Evolutionary conservation across 2,329 filamentous ascomycete species (phyloP).

Genomic region (Fusarium aywerte): DNA sequence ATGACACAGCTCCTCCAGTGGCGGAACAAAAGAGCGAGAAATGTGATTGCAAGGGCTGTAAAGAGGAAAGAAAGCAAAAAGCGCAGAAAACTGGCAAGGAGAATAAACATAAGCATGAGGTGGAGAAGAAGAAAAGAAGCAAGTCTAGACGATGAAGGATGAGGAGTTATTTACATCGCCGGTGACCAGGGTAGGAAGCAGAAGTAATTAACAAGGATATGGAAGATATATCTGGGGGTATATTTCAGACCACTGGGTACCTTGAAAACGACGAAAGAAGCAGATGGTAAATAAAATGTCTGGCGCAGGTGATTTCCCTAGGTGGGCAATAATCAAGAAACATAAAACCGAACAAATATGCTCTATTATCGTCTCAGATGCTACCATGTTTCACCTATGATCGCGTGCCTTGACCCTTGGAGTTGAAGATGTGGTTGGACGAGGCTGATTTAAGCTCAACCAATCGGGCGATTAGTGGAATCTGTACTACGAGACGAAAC

Average conservation of each 20-base stretch:
- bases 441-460: conserved; percentile 28
- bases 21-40: not conserved
- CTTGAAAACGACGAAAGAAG: too few species aligned
- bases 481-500: not conserved
- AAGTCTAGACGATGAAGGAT: conserved; percentile 1
- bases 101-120: not conserved
- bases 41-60: not conserved
- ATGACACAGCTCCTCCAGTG: not conserved
- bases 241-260: not conserved
- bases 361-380: too few species aligned
- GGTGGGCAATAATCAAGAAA: not conserved
- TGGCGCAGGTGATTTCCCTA: too few species aligned
- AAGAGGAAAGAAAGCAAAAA: not conserved
- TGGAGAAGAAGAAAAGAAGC: conserved; percentile 2
- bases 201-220: not conserved
- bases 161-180: not conserved
- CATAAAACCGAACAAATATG: too few species aligned
- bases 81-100: not conserved
- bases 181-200: not conserved
- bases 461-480: conserved; percentile 1
- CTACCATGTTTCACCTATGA: not conserved
- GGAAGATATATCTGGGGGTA: not conserved
- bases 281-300: too few species aligned
- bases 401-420: too few species aligned
- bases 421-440: not conserved